phyloP scores from a whole-genome alignment of 306 rosid genomes.

The Dryas drummondii region DNA sequence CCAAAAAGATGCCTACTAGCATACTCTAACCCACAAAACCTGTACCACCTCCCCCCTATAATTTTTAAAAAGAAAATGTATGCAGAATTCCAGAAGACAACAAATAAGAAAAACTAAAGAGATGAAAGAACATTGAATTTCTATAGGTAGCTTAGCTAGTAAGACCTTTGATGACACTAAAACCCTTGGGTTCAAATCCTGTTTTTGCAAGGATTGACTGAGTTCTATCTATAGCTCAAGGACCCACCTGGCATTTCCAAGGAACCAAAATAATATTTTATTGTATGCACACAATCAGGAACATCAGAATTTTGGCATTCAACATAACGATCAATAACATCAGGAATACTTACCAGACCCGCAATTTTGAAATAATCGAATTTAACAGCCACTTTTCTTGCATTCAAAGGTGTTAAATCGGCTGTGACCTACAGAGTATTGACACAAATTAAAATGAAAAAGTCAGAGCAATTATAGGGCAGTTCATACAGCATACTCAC shows the following conservation, averaged over 20 bases:
- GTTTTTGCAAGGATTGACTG: not conserved
- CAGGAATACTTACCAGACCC: constrained; percentile 64
- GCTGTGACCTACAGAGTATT: constrained; percentile 75
- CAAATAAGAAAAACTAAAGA: too few species aligned
- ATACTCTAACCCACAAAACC: too few species aligned
- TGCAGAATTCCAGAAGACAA: too few species aligned
- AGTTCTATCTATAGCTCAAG: not conserved
- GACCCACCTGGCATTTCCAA: not conserved
- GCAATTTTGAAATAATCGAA: constrained; percentile 81
- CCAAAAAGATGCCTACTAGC: too few species aligned
- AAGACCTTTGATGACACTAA: too few species aligned
- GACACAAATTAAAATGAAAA: constrained; percentile 2
- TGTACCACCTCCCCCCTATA: too few species aligned
- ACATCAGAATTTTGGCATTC: not conserved
- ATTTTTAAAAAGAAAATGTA: too few species aligned
- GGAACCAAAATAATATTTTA: not conserved
- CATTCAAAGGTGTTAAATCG: constrained; percentile 73
- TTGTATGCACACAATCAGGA: not conserved
- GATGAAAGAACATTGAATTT: too few species aligned
- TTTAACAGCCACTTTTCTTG: constrained; percentile 86
- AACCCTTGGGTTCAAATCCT: not conserved
- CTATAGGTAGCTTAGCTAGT: too few species aligned
- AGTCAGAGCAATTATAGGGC: not conserved
- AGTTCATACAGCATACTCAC: not conserved
- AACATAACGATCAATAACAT: not conserved